Evolutionary conservation across 1,284 basidiomycete genomes (phyloP).

Genomic region (Tranzscheliella williamsii): DNA sequence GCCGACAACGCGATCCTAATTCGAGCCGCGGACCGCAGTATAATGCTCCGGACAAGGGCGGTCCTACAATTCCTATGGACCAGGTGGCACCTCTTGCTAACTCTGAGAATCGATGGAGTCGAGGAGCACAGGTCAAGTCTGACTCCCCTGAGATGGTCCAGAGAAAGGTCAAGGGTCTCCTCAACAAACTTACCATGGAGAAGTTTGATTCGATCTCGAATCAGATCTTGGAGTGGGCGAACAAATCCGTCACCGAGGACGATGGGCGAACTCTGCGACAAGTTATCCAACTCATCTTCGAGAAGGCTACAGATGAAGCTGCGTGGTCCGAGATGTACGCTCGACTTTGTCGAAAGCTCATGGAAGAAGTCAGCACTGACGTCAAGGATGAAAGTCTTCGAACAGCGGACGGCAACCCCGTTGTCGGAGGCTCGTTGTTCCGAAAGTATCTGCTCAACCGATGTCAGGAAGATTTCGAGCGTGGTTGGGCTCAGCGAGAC

Average conservation of each 20-base stretch:
- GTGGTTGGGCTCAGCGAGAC: slow-evolving; percentile 71
- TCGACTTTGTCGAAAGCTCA: slow-evolving; percentile 87
- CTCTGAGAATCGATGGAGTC: slow-evolving; percentile 80
- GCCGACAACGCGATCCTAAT: slow-evolving; percentile 54
- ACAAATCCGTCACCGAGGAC: slow-evolving; percentile 87
- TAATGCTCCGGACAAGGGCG: slow-evolving; percentile 61
- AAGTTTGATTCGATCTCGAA: slow-evolving; percentile 93
- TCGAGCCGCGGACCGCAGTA: slow-evolving; percentile 46
- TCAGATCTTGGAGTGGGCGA: slow-evolving; percentile 91
- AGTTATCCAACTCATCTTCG: slow-evolving; percentile 93
- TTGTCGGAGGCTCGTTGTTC: slow-evolving; percentile 82
- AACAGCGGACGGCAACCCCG: slow-evolving; percentile 77
- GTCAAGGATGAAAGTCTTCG: slow-evolving; percentile 74
- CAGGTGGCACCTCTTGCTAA: slow-evolving; percentile 74
- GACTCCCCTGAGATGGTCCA: slow-evolving; percentile 83
- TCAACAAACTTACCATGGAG: slow-evolving; percentile 97
- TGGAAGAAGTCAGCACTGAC: slow-evolving; percentile 81
- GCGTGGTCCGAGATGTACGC: slow-evolving; percentile 97
- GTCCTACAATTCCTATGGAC: slow-evolving; percentile 63
- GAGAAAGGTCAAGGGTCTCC: slow-evolving; percentile 86
- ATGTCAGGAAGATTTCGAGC: slow-evolving; percentile 92
- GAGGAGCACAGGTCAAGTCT: slow-evolving; percentile 51
- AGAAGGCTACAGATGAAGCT: slow-evolving; percentile 94
- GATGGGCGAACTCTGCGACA: slow-evolving; percentile 92
- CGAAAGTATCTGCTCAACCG: slow-evolving; percentile 86